Evolutionary conservation across 2,329 filamentous ascomycete genomes (phyloP).

Genomic region (Colletotrichum sp.): DNA sequence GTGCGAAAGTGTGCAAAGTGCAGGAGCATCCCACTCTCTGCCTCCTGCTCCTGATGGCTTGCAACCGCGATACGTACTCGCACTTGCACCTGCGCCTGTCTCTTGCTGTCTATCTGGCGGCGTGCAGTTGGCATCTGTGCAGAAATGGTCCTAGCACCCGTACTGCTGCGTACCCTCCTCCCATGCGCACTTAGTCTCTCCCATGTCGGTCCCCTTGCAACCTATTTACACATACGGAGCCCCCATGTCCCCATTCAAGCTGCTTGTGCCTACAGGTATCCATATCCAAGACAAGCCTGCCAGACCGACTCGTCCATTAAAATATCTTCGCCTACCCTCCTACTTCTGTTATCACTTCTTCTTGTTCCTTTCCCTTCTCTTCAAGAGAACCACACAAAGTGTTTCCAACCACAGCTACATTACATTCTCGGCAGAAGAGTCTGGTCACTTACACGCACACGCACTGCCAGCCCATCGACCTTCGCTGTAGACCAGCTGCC

Average conservation of each 20-base stretch:
- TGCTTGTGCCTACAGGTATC: neutral
- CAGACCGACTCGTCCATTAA: constrained; percentile 18
- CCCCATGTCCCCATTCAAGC: constrained; percentile 4
- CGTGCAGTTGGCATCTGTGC: constrained; percentile 14
- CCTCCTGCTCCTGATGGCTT: constrained; percentile 5
- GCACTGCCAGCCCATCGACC: neutral
- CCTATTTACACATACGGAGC: constrained; percentile 19
- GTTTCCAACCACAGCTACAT: neutral
- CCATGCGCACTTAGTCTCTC: neutral
- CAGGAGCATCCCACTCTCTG: neutral
- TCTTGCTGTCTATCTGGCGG: constrained; percentile 11
- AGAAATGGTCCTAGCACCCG: neutral
- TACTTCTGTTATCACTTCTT: neutral
- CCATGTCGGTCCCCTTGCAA: neutral
- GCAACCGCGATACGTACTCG: neutral
- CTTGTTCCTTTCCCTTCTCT: neutral
- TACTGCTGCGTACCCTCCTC: neutral
- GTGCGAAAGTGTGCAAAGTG: constrained; percentile 4
- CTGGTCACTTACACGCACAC: constrained; percentile 13
- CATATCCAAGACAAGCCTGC: constrained; percentile 5
- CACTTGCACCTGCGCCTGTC: neutral
- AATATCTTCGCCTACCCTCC: constrained; percentile 18
- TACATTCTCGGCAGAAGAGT: neutral
- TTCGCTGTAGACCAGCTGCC: constrained; percentile 16
- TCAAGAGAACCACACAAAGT: neutral